Evolutionary conservation across 495 filamentous ascomycete species (phyloP).

Genomic region (Tuber umbilicatum): DNA sequence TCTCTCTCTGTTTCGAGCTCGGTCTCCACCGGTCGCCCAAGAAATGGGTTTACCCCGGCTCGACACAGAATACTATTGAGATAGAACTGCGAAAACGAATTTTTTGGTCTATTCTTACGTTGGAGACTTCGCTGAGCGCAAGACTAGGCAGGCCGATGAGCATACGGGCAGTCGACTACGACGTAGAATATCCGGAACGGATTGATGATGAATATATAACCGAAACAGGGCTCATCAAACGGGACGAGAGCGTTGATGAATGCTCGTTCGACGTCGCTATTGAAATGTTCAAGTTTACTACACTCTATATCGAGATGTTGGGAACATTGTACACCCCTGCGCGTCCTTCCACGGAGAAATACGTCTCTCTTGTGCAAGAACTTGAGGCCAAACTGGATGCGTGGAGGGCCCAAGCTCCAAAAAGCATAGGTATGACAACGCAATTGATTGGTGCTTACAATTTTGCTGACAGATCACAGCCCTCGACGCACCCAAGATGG

Average conservation of each 20-base stretch:
- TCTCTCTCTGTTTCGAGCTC: conserved; percentile 61
- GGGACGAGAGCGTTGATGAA: conserved; percentile 51
- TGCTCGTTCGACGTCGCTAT: conserved; percentile 62
- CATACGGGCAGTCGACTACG: conserved; percentile 62
- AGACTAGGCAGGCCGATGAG: conserved; percentile 71
- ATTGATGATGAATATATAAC: conserved; percentile 56
- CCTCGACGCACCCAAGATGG: conserved; percentile 48
- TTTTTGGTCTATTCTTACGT: conserved; percentile 62
- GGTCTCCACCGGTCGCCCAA: conserved; percentile 66
- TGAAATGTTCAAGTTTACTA: conserved; percentile 53
- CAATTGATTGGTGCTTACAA: conserved; percentile 20
- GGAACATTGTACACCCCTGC: conserved; percentile 61
- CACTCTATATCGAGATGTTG: conserved; percentile 63
- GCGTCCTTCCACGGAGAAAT: conserved; percentile 51
- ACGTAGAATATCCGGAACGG: conserved; percentile 64
- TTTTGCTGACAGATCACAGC: conserved; percentile 45
- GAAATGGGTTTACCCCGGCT: conserved; percentile 50
- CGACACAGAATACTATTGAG: conserved; percentile 52
- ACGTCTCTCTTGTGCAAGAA: conserved; percentile 55
- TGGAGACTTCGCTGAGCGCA: conserved; percentile 60
- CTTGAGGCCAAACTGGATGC: conserved; percentile 56
- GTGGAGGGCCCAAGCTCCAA: conserved; percentile 55
- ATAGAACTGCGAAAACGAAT: conserved; percentile 69
- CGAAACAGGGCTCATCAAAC: conserved; percentile 48
- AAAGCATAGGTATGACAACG: conserved; percentile 29